Base-by-base conservation (phyloP, 768 basidiomycete genomes). In the Kwoniella sp. region DNA sequence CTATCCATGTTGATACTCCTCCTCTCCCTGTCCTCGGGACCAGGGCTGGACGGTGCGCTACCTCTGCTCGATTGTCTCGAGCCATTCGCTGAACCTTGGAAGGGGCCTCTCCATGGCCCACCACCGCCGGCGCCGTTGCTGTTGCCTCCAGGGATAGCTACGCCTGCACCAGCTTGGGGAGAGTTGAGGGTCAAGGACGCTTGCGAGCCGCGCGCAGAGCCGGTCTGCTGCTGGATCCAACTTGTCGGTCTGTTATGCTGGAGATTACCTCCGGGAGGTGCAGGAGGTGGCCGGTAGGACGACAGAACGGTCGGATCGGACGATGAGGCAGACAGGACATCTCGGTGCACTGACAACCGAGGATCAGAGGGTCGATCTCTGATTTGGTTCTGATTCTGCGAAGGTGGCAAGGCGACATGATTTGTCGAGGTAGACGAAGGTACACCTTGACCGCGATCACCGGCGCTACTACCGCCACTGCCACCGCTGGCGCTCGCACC, bases 1-100 rank as follows among this genome's bases (percentile, higher is more conserved):
- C 71, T 62, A 41, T 77, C 75, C 61, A 74, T 63, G 26, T 68
- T 54, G 23, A 75, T 54, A 41, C 56, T 61, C 25, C 68, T 38
- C 30, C 72, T 65, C n/a, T 57, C 72, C 20, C 58, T 30, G 12
- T 74, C 66, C 4, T 70, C 72, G 25, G 69, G 69, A 34, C 75
- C 75, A 20, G 75, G 75, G 31, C 67, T 69, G 47, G 53, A 58
- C 9, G 75, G 75, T 9, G 71, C 75, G 20, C 61, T 65, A 0
- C 75, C 75, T 57, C 73, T 66, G 1, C 68, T 70, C 17, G 71
- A 72, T 25, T 71, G 60, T 47, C 68, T 58, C 15, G 63, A 66
- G 15, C 60, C 65, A 58, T 54, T 50, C n/a, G 31, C 50, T 15
- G n/a, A 23, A 4, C 51, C 59, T 29, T 61, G 74, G 66, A 75